Base-by-base conservation (phyloP, 495 filamentous ascomycete species). In the Neurospora sp. region DNA sequence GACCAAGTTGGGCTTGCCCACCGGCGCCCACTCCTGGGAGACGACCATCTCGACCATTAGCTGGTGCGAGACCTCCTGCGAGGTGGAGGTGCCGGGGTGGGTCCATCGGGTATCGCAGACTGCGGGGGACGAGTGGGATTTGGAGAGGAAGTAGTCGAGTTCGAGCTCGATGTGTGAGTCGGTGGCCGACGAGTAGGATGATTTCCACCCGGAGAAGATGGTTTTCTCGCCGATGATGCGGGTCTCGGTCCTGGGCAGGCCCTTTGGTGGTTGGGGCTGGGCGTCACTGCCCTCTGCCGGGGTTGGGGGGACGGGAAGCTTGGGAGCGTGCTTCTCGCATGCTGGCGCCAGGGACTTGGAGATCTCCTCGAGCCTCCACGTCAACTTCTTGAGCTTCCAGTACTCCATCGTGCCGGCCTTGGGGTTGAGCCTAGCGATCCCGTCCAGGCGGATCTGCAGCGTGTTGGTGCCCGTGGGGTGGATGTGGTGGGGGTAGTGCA, bases 11-110 rank as follows among this genome's bases (percentile, higher is more conserved):
- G 87, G 89, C 78, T 89, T 90, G 78, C 88, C 89, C 75, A 90
- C 87, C 5, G 91, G 88, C 20, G 88, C 91, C 84, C 91, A 94
- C 78, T 99, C 96, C 80, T 98, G 95, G 1, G 91, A 90, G 37
- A 98, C 94, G 46, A 98, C 94, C 84, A 99, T 87, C 83, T 99
- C 96, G 61, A 98, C 86, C 77, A 98, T 87, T 37, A 99, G 87
- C 76, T 90, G 88, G 84, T 99, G 96, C 22, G 88, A 89, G 42
- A 97, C 88, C 72, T 89, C 86, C 27, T 65, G 53, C 53, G 53
- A 65, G 14, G 53, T 65, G 11, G 53, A 65, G 72, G 94, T 88
- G 27, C 94, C 94, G 76, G 90, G 84, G 59, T 90, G 88, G 73
- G 92, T 92, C 53, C 53, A 65, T 18, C 27, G 22, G 76, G 94